A percentile compares a stretch with the other conserved stretches of the same genome.
phyloP scores from a whole-genome alignment of 495 filamentous ascomycete genomes.

The Daldinia loculata region DNA sequence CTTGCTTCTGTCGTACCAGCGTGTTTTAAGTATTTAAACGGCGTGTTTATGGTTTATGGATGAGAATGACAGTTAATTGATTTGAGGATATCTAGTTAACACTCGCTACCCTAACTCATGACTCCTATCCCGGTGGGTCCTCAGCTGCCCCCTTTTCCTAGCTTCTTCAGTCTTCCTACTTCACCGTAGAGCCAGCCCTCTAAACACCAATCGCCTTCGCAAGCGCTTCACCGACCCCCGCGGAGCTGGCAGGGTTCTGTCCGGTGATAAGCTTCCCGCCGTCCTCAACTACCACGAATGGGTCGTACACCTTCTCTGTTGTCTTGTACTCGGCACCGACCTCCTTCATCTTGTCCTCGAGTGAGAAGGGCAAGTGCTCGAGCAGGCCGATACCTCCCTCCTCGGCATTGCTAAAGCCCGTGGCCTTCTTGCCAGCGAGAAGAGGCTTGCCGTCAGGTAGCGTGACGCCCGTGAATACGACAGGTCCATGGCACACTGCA shows the following conservation, averaged over 20 bases:
- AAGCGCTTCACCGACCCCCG: slow-evolving; percentile 63
- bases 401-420: slow-evolving; percentile 74
- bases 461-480: slow-evolving; percentile 67
- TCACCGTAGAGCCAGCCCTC: background rate
- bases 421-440: slow-evolving; percentile 65
- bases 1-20: slow-evolving; percentile 67
- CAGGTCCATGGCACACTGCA: slow-evolving; percentile 75
- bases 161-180: background rate
- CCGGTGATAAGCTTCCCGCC: slow-evolving; percentile 72
- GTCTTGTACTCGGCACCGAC: slow-evolving; percentile 66
- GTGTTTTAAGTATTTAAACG: slow-evolving; percentile 3
- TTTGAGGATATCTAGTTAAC: background rate
- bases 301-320: slow-evolving; percentile 64
- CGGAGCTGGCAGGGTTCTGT: slow-evolving; percentile 76
- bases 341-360: slow-evolving; percentile 65
- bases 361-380: slow-evolving; percentile 66
- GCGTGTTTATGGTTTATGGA: background rate
- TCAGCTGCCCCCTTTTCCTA: background rate
- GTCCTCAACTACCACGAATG: slow-evolving; percentile 66
- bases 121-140: background rate
- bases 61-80: background rate
- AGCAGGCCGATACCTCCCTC: slow-evolving; percentile 64
- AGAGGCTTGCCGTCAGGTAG: slow-evolving; percentile 60
- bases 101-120: background rate
- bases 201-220: slow-evolving; percentile 45